Conservation (phyloP, 257 asterid species). For the Solanum dulcamara region DNA sequence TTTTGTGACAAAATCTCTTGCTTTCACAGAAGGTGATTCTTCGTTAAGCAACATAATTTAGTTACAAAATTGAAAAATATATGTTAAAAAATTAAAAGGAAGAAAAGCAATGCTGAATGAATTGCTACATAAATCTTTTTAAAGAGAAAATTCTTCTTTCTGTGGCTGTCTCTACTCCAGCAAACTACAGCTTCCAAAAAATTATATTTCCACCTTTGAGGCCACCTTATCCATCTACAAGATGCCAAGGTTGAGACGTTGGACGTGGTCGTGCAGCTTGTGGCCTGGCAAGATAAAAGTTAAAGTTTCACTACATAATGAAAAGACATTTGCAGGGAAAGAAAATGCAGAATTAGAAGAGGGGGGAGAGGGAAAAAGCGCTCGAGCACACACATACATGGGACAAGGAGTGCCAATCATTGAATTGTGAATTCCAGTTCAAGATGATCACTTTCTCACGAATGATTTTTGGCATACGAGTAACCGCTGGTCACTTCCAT, state of each 20-base stretch:
- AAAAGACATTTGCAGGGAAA: neutral
- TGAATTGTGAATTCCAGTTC: slow-evolving; percentile 5
- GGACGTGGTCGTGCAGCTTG: neutral
- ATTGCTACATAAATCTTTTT: slow-evolving; percentile 36
- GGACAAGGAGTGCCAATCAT: slow-evolving; percentile 16
- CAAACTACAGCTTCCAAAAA: slow-evolving; percentile 42
- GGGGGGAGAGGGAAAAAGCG: neutral
- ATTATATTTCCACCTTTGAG: slow-evolving; percentile 15
- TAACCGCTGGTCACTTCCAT: slow-evolving; percentile 79
- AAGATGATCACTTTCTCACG: slow-evolving; percentile 47
- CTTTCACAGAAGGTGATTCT: slow-evolving; percentile 4
- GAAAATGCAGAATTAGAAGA: neutral
- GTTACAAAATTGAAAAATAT: slow-evolving; percentile 34
- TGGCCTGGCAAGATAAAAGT: neutral
- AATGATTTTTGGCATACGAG: slow-evolving; percentile 87
- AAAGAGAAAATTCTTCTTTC: slow-evolving; percentile 25
- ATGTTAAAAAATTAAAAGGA: neutral
- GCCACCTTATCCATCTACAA: neutral
- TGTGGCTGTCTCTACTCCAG: slow-evolving; percentile 14
- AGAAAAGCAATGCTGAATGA: slow-evolving; percentile 18
- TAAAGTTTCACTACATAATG: neutral
- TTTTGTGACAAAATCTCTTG: slow-evolving; percentile 11
- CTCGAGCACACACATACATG: neutral
- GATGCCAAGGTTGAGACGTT: slow-evolving; percentile 3
- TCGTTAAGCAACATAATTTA: slow-evolving; percentile 25